phyloP scores from a whole-genome alignment of 2,329 filamentous ascomycete species.

The Claviceps purpurea region DNA sequence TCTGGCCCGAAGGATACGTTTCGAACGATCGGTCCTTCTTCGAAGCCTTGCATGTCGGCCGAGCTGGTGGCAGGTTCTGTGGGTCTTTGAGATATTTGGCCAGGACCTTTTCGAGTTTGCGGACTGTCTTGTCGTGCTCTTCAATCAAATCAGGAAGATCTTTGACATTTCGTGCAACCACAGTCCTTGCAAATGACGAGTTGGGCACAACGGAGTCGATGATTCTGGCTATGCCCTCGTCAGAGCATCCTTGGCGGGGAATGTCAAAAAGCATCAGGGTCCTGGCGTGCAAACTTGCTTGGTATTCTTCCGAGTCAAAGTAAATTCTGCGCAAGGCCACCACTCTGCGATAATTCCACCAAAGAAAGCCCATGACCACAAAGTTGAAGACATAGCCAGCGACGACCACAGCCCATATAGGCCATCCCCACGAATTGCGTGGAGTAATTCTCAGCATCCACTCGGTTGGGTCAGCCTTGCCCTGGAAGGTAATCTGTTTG shows the following conservation, averaged over 20 bases:
- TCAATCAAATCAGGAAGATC: slow-evolving; percentile 75
- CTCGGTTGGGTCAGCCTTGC: slow-evolving; percentile 11
- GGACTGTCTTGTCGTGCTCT: slow-evolving; percentile 68
- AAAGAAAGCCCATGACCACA: slow-evolving; percentile 69
- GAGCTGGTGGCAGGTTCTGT: slow-evolving; percentile 57
- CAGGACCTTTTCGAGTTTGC: slow-evolving; percentile 67
- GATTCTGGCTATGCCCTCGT: slow-evolving; percentile 77
- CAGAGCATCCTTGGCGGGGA: slow-evolving; percentile 58
- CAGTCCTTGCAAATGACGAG: slow-evolving; percentile 64
- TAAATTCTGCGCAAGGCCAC: slow-evolving; percentile 59
- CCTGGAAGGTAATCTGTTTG: slow-evolving; percentile 8
- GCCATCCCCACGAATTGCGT: slow-evolving; percentile 33
- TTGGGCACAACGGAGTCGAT: slow-evolving; percentile 70
- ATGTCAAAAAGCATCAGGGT: slow-evolving; percentile 72
- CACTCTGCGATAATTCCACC: slow-evolving; percentile 77
- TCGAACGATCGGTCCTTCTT: slow-evolving; percentile 61
- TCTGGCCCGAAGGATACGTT: slow-evolving; percentile 53
- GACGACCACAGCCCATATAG: slow-evolving; percentile 47
- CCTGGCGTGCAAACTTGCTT: slow-evolving; percentile 68
- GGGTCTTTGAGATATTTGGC: slow-evolving; percentile 88
- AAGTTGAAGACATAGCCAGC: slow-evolving; percentile 55
- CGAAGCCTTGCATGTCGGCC: slow-evolving; percentile 67
- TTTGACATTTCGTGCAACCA: slow-evolving; percentile 84
- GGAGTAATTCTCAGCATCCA: slow-evolving; percentile 51
- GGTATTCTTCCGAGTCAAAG: slow-evolving; percentile 78